Evolutionary conservation across 352 stramenopile genomes (phyloP).

Genomic region (Phytopythium aichiense): DNA sequence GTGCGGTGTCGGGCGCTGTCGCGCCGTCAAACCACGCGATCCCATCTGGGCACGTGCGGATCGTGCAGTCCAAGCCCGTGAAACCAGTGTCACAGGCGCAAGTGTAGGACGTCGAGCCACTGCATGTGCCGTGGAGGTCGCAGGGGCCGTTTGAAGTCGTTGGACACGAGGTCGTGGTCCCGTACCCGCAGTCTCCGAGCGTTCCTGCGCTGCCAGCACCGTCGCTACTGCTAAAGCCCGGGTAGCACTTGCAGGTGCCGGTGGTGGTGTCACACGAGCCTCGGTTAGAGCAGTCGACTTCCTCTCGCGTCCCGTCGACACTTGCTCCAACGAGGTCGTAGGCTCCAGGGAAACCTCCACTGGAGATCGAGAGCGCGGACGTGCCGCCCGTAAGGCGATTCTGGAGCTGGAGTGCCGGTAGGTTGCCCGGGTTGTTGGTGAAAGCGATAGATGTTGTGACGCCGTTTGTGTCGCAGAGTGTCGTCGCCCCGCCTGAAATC

Average conservation of each 20-base stretch:
- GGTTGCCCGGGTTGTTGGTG: constrained; percentile 56
- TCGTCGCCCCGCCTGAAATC: constrained; percentile 11
- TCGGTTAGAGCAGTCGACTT: constrained; percentile 83
- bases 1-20: constrained; percentile 40
- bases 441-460: constrained; percentile 63
- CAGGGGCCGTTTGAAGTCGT: constrained; percentile 28
- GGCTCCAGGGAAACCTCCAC: constrained; percentile 6
- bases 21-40: constrained; percentile 67
- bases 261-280: constrained; percentile 53
- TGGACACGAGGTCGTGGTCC: constrained; percentile 30
- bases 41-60: constrained; percentile 45
- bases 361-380: constrained; percentile 7
- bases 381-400: constrained; percentile 30
- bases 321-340: constrained; percentile 2
- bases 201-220: constrained; percentile 31
- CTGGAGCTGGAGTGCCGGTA: constrained; percentile 47
- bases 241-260: constrained; percentile 66
- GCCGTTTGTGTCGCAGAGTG: constrained; percentile 31
- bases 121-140: constrained; percentile 47
- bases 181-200: constrained; percentile 47
- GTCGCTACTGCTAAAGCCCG: constrained; percentile 58
- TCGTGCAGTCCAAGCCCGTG: constrained; percentile 49
- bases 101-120: constrained; percentile 27
- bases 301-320: constrained; percentile 42
- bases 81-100: constrained; percentile 69